phyloP scores from a whole-genome alignment of 139 green algal genomes.

The Picochlorum sp. region DNA sequence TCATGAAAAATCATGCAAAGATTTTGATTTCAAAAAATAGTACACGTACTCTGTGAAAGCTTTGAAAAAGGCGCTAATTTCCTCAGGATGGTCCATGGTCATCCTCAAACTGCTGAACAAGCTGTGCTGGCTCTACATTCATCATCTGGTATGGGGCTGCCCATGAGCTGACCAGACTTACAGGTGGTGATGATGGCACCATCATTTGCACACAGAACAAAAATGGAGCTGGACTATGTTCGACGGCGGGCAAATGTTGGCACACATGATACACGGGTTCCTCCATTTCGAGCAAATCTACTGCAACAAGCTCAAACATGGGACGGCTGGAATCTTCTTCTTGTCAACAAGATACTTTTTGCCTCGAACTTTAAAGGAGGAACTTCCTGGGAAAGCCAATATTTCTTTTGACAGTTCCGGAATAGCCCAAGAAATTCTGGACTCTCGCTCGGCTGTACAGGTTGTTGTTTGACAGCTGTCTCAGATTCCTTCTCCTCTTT shows the following conservation, averaged over 20 bases:
- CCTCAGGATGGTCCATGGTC: slow-evolving; percentile 8
- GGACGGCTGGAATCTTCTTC: slow-evolving; percentile 46
- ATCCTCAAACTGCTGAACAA: slow-evolving; percentile 1
- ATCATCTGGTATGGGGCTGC: slow-evolving; percentile 27
- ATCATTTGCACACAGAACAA: slow-evolving; percentile 61
- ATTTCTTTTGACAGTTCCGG: slow-evolving; percentile 28
- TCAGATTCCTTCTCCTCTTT: neutral
- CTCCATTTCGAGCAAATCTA: slow-evolving; percentile 49
- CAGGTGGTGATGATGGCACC: slow-evolving; percentile 39
- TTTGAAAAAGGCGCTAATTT: slow-evolving; percentile 1
- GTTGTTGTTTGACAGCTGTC: neutral
- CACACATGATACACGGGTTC: slow-evolving; percentile 45
- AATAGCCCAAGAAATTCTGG: slow-evolving; percentile 8
- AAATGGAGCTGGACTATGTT: slow-evolving; percentile 43
- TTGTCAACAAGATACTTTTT: slow-evolving; percentile 35
- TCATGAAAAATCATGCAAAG: neutral
- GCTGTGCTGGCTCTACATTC: neutral
- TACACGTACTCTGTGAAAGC: slow-evolving; percentile 3
- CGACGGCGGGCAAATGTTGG: slow-evolving; percentile 37
- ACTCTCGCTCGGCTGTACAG: neutral
- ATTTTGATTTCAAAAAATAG: neutral
- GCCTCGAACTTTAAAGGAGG: slow-evolving; percentile 29
- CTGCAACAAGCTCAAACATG: slow-evolving; percentile 42
- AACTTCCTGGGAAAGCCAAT: slow-evolving; percentile 42
- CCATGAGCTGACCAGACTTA: slow-evolving; percentile 33